These are phyloP conservation scores for Ophiocordyceps camponoti-floridani DNA, from an alignment of 2,329 filamentous ascomycete genomes.

Conservation along the genomic window DNA sequence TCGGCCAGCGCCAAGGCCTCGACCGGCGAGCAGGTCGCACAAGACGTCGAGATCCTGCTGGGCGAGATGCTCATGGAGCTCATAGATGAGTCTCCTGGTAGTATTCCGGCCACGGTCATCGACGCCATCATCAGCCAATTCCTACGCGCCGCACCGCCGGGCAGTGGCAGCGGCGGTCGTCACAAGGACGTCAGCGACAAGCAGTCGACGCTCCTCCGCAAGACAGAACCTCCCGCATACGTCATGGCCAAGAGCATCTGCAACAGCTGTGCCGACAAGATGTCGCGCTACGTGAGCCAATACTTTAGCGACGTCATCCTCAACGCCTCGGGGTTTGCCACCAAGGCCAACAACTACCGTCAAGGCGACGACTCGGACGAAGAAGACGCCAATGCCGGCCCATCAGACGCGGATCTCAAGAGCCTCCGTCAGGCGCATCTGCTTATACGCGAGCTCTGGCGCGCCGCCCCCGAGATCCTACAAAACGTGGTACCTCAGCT, in stretches of 20 bases:
- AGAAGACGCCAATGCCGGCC: slow-evolving; percentile 39
- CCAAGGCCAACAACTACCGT: slow-evolving; percentile 36
- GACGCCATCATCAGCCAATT: slow-evolving; percentile 95
- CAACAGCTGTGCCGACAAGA: slow-evolving; percentile 76
- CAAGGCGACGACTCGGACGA: slow-evolving; percentile 47
- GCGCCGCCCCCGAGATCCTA: slow-evolving; percentile 72
- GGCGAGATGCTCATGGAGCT: slow-evolving; percentile 68
- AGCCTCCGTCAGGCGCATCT: slow-evolving; percentile 82
- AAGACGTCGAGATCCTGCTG: slow-evolving; percentile 88
- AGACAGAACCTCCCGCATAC: slow-evolving; percentile 82
- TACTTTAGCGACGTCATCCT: slow-evolving; percentile 97
- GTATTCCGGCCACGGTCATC: slow-evolving; percentile 62
- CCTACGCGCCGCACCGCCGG: slow-evolving; percentile 61
- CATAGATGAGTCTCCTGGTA: slow-evolving; percentile 64
- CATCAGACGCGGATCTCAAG: slow-evolving; percentile 68
- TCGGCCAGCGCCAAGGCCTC: slow-evolving; percentile 58
- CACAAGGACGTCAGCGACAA: slow-evolving; percentile 50
- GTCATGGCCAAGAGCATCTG: slow-evolving; percentile 93
- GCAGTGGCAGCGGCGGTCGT: slow-evolving; percentile 30
- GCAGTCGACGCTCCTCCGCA: slow-evolving; percentile 69
- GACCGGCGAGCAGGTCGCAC: slow-evolving; percentile 67
- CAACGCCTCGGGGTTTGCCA: slow-evolving; percentile 51
- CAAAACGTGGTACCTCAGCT: slow-evolving; percentile 88
- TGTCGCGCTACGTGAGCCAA: slow-evolving; percentile 84
- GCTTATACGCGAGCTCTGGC: slow-evolving; percentile 82